Conservation (phyloP, 1,139 yeast species). For the Hansenula lynferdii region DNA sequence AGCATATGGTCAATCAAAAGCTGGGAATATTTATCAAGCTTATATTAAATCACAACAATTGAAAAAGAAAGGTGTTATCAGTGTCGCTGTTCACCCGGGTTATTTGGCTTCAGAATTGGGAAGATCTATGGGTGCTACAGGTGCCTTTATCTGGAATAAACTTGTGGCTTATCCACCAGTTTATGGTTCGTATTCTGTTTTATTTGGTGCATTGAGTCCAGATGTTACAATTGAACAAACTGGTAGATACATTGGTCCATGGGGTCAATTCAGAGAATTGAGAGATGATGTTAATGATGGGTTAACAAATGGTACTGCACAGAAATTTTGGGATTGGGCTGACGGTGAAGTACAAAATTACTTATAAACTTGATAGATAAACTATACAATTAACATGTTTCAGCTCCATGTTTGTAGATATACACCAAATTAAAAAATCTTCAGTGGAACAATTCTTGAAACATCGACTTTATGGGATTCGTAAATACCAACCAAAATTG, state of each 20-base stretch:
- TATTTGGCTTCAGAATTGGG: too few relatives aligned
- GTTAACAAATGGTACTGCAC: constrained; percentile 26
- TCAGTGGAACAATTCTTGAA: too few relatives aligned
- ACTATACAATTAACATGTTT: not conserved
- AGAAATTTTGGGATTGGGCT: constrained; percentile 27
- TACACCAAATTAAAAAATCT: too few relatives aligned
- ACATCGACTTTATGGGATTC: too few relatives aligned
- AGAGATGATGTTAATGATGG: constrained; percentile 28
- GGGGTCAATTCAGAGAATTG: constrained; percentile 27
- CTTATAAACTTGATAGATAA: not conserved
- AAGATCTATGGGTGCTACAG: not conserved
- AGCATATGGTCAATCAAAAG: constrained; percentile 45
- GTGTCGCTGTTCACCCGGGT: constrained; percentile 42
- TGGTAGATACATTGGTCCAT: constrained; percentile 30
- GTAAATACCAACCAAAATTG: too few relatives aligned
- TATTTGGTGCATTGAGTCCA: constrained; percentile 37
- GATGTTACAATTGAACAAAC: constrained; percentile 23
- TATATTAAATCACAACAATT: constrained; percentile 35
- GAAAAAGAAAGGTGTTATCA: constrained; percentile 29
- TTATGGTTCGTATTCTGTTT: constrained; percentile 39
- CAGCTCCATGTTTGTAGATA: not conserved
- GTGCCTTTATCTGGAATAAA: too few relatives aligned
- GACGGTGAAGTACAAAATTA: constrained; percentile 20
- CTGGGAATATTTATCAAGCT: constrained; percentile 38
- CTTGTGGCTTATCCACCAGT: constrained; percentile 25